phyloP scores from a whole-genome alignment of 352 stramenopile species.

The Phytophthora fragariae region DNA sequence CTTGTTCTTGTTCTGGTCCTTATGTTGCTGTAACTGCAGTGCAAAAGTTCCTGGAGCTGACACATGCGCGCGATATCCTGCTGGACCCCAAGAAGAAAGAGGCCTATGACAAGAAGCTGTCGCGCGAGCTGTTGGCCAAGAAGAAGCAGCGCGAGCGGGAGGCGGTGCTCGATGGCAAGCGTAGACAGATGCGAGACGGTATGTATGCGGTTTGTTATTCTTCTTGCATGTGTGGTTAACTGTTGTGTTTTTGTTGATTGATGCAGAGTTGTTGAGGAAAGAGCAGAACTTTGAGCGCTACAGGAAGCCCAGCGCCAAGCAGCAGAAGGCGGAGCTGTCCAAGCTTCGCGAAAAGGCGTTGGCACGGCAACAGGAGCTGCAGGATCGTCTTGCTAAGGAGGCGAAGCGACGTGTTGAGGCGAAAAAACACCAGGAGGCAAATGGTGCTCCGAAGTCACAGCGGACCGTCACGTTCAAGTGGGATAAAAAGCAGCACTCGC shows the following conservation, averaged over 20 bases:
- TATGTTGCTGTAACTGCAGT: constrained; percentile 42
- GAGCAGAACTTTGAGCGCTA: constrained; percentile 55
- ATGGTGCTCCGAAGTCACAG: constrained; percentile 56
- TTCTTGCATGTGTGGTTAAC: not conserved
- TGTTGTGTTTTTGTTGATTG: constrained; percentile 1
- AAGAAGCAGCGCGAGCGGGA: constrained; percentile 77
- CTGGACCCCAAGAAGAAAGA: constrained; percentile 84
- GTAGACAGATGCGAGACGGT: constrained; percentile 74
- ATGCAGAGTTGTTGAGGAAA: constrained; percentile 68
- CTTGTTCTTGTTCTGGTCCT: not conserved
- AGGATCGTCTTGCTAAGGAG: constrained; percentile 57
- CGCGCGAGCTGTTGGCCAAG: constrained; percentile 63
- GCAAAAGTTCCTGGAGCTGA: constrained; percentile 86
- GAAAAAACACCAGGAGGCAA: constrained; percentile 34
- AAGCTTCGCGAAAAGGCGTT: constrained; percentile 62
- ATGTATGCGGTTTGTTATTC: not conserved
- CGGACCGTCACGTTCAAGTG: constrained; percentile 85
- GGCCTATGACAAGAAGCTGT: constrained; percentile 84
- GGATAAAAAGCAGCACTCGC: constrained; percentile 69
- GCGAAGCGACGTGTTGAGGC: constrained; percentile 47
- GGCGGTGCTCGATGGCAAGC: constrained; percentile 61
- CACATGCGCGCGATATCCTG: constrained; percentile 76
- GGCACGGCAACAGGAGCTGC: constrained; percentile 63
- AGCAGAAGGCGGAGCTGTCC: constrained; percentile 55
- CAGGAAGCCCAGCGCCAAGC: constrained; percentile 41